A percentile compares a stretch with the other conserved stretches of the same genome.
These are phyloP conservation scores for Plasmodium cynomolgi DNA, from an alignment of 169 alveolate genomes.

Conservation along the genomic window DNA sequence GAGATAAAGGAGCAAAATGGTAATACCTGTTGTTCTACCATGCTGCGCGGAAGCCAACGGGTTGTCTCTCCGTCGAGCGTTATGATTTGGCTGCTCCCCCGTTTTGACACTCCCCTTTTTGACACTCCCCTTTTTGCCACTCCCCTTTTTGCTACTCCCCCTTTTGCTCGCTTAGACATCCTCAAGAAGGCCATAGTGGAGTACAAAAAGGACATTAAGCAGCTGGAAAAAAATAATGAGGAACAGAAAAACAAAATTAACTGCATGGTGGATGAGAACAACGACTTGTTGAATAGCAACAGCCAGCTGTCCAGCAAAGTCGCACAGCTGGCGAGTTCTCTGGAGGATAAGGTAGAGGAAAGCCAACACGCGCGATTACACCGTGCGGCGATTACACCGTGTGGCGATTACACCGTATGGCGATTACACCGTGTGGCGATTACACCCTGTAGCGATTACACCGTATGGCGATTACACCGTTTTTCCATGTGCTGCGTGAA, in stretches of 20 bases:
- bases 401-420: no score
- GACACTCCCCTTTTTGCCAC: background rate
- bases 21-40: conserved; percentile 14
- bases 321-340: conserved; percentile 6
- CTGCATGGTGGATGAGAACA: conserved; percentile 12
- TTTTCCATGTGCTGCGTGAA: no score
- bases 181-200: conserved; percentile 67
- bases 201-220: conserved; percentile 67
- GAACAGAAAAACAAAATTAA: conserved; percentile 32
- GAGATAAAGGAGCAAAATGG: conserved; percentile 75
- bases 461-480: background rate
- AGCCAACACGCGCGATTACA: background rate
- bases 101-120: background rate
- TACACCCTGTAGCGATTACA: background rate
- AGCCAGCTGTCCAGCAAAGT: conserved; percentile 24
- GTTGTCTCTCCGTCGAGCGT: background rate
- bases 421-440: background rate
- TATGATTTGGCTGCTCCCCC: background rate
- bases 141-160: background rate
- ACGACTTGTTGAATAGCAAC: conserved; percentile 6
- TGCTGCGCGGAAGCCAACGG: background rate
- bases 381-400: background rate
- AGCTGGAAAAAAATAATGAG: conserved; percentile 54
- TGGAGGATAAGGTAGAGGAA: conserved; percentile 60
- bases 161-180: conserved; percentile 32